Percentiles rank a stretch among this genome's conserved stretches.
Evolutionary conservation across 768 basidiomycete species (phyloP).

Genomic region (Suillus weaverae): DNA sequence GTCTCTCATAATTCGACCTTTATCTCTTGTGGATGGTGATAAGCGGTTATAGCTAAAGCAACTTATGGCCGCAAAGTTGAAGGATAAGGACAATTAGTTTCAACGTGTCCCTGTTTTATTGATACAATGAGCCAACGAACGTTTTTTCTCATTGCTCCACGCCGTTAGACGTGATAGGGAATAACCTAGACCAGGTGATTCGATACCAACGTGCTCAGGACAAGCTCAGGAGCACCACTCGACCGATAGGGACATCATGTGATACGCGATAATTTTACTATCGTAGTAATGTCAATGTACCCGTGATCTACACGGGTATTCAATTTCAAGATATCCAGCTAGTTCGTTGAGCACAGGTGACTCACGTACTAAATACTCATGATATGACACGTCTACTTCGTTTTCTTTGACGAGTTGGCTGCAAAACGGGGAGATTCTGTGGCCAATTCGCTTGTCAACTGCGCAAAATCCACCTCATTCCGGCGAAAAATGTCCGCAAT

Average conservation of each 20-base stretch:
- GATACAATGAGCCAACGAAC: background rate
- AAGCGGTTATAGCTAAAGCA: background rate
- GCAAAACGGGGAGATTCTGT: slow-evolving; percentile 25
- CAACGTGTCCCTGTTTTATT: background rate
- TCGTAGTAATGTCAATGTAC: background rate
- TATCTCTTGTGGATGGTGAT: background rate
- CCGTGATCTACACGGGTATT: background rate
- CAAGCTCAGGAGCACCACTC: background rate
- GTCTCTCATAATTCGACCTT: background rate
- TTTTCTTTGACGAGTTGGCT: slow-evolving; percentile 25
- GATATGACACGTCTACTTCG: background rate
- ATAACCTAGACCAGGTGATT: background rate
- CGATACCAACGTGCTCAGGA: background rate
- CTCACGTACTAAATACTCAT: background rate
- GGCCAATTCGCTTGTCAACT: slow-evolving; percentile 25
- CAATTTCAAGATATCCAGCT: background rate
- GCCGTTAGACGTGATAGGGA: too few relatives aligned
- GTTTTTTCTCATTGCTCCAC: background rate
- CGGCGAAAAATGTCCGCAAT: slow-evolving; percentile 33
- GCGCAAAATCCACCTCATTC: slow-evolving; percentile 32
- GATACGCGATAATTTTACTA: background rate
- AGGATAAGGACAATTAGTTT: background rate
- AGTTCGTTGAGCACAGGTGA: background rate
- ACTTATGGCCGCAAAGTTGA: background rate
- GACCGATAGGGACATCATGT: background rate